Conservation (phyloP, 306 rosid species). For the Castanea mollissima region DNA sequence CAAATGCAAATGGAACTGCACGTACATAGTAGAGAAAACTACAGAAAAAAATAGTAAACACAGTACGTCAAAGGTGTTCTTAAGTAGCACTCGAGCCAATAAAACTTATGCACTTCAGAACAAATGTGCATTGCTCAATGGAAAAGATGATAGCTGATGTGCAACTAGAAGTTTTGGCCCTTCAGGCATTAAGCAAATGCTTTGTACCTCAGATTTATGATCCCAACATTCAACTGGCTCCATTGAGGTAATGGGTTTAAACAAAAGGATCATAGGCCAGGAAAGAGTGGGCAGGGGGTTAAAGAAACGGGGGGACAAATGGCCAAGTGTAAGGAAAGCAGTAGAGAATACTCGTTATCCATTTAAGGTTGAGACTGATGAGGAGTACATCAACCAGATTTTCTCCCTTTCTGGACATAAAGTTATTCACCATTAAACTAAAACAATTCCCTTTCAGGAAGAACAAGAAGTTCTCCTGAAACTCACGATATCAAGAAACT, state of each 20-base stretch:
- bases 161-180: not conserved
- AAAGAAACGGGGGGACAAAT: not conserved
- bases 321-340: not conserved
- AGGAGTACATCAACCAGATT: not conserved
- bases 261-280: not conserved
- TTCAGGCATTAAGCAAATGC: not conserved
- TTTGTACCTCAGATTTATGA: not conserved
- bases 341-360: not conserved
- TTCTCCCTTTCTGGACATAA: not conserved
- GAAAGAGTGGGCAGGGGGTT: not conserved
- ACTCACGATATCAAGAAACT: not conserved
- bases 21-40: not conserved
- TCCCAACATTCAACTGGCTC: not conserved
- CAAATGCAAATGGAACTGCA: not conserved
- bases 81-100: not conserved
- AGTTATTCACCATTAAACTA: not conserved
- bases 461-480: not conserved
- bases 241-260: not conserved
- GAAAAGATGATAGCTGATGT: not conserved
- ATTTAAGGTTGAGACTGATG: not conserved
- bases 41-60: not conserved
- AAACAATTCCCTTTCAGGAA: not conserved
- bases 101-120: not conserved
- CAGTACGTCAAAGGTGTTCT: not conserved
- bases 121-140: not conserved